Conservation (phyloP, 2,329 filamentous ascomycete species). For the Botrytis deweyae region DNA sequence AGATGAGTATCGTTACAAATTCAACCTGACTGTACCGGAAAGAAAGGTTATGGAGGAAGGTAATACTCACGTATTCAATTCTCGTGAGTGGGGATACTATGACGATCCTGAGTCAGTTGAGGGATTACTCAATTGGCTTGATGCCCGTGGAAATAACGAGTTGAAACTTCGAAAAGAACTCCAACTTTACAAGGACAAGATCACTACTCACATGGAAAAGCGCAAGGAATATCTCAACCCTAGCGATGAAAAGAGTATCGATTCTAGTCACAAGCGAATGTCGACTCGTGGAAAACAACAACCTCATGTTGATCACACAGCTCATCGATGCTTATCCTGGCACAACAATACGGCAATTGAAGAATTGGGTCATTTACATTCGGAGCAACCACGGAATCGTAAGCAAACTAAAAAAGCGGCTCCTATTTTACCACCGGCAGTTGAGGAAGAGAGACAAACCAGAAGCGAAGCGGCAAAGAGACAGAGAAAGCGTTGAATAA, state of each 20-base stretch:
- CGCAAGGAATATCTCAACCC: slow-evolving; percentile 69
- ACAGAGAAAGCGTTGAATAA: slow-evolving; percentile 24
- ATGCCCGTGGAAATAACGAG: slow-evolving; percentile 83
- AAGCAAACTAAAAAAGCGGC: slow-evolving; percentile 39
- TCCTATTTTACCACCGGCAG: slow-evolving; percentile 20
- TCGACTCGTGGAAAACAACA: slow-evolving; percentile 58
- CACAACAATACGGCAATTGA: slow-evolving; percentile 60
- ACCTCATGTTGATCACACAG: slow-evolving; percentile 51
- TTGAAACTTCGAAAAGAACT: slow-evolving; percentile 86
- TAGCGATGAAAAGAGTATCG: slow-evolving; percentile 49
- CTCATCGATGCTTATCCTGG: slow-evolving; percentile 64
- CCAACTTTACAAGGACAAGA: slow-evolving; percentile 70
- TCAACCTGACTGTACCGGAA: slow-evolving; percentile 79
- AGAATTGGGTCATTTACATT: slow-evolving; percentile 59
- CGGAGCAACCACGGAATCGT: slow-evolving; percentile 52
- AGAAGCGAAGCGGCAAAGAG: slow-evolving; percentile 37
- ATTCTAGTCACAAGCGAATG: slow-evolving; percentile 48
- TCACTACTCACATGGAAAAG: slow-evolving; percentile 75
- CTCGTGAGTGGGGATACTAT: slow-evolving; percentile 87
- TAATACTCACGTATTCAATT: slow-evolving; percentile 70
- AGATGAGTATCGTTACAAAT: slow-evolving; percentile 72
- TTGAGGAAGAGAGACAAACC: slow-evolving; percentile 43
- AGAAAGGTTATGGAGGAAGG: slow-evolving; percentile 87
- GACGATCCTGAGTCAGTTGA: slow-evolving; percentile 78
- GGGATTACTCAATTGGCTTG: slow-evolving; percentile 81